Percentiles rank a stretch among this genome's conserved stretches.
These are phyloP conservation scores for Aspergillus coremiiformis DNA, from an alignment of 495 filamentous ascomycete species.

Conservation along the genomic window DNA sequence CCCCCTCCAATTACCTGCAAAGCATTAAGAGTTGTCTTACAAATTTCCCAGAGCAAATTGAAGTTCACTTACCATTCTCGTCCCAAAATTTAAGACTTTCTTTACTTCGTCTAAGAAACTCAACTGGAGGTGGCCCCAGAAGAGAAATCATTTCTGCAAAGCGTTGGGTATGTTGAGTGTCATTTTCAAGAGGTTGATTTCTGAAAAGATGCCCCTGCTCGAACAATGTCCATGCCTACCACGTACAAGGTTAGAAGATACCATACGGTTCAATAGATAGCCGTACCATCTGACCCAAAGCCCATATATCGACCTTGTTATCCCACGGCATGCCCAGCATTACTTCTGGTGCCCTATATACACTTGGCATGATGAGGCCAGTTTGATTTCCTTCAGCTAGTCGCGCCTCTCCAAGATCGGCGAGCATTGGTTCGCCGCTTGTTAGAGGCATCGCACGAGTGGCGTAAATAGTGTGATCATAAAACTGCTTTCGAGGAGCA, in stretches of 20 bases:
- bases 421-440: slow-evolving; percentile 15
- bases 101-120: slow-evolving; percentile 22
- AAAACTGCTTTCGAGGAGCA: slow-evolving; percentile 15
- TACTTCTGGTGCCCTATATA: slow-evolving; percentile 35
- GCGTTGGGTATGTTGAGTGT: slow-evolving; percentile 13
- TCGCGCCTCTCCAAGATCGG: slow-evolving; percentile 24
- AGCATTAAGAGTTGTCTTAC: not conserved
- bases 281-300: slow-evolving; percentile 32
- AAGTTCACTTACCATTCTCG: slow-evolving; percentile 15
- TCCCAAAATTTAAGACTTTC: slow-evolving; percentile 24
- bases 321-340: slow-evolving; percentile 29
- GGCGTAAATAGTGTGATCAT: slow-evolving; percentile 17
- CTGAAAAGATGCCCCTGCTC: slow-evolving; percentile 35
- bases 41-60: not conserved
- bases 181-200: slow-evolving; percentile 25
- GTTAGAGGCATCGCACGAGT: slow-evolving; percentile 16
- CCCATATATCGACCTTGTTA: slow-evolving; percentile 36
- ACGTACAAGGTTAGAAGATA: not conserved
- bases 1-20: slow-evolving; percentile 27
- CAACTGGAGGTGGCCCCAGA: slow-evolving; percentile 25
- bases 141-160: slow-evolving; percentile 29
- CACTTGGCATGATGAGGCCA: slow-evolving; percentile 27
- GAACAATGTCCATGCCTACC: slow-evolving; percentile 37
- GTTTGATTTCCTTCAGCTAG: slow-evolving; percentile 8
- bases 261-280: not conserved